phyloP scores from a whole-genome alignment of 495 filamentous ascomycete genomes.

The Aeminium ludgeri region DNA sequence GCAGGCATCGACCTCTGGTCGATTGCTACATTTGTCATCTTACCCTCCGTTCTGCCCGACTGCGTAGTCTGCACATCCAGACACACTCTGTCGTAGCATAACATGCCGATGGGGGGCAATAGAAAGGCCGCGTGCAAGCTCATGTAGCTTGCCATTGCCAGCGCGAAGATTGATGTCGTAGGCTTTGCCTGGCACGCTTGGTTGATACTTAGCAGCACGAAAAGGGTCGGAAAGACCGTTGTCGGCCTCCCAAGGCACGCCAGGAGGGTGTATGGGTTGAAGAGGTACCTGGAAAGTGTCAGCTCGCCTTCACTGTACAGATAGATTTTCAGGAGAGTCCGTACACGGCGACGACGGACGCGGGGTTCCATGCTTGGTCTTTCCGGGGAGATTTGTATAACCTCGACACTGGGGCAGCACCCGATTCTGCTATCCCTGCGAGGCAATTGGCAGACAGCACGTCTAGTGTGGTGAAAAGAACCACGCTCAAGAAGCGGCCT shows the following conservation, averaged over 20 bases:
- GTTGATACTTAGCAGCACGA: conserved; percentile 67
- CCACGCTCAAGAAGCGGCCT: conserved; percentile 38
- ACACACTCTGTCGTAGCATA: conserved; percentile 55
- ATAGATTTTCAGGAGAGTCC: neutral
- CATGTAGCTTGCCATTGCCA: conserved; percentile 76
- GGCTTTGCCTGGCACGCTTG: conserved; percentile 62
- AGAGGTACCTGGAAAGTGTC: conserved; percentile 47
- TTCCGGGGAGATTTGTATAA: conserved; percentile 64
- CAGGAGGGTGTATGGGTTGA: conserved; percentile 88
- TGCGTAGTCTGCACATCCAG: neutral
- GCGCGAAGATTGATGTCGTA: conserved; percentile 64
- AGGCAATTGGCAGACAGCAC: conserved; percentile 71
- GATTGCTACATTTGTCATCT: conserved; percentile 16
- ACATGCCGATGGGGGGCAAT: conserved; percentile 62
- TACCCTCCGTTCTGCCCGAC: conserved; percentile 6
- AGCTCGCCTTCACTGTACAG: neutral
- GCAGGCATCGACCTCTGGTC: neutral
- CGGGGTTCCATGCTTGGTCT: conserved; percentile 57
- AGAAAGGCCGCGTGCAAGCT: conserved; percentile 82
- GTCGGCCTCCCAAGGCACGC: conserved; percentile 88
- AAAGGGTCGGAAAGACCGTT: conserved; percentile 75
- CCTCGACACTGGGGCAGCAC: conserved; percentile 52
- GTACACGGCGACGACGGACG: conserved; percentile 65
- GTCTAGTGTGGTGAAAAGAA: conserved; percentile 70
- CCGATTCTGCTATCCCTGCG: conserved; percentile 65